Evolutionary conservation across 2,329 filamentous ascomycete genomes (phyloP).

Genomic region (Pestalotiopsis sp.): DNA sequence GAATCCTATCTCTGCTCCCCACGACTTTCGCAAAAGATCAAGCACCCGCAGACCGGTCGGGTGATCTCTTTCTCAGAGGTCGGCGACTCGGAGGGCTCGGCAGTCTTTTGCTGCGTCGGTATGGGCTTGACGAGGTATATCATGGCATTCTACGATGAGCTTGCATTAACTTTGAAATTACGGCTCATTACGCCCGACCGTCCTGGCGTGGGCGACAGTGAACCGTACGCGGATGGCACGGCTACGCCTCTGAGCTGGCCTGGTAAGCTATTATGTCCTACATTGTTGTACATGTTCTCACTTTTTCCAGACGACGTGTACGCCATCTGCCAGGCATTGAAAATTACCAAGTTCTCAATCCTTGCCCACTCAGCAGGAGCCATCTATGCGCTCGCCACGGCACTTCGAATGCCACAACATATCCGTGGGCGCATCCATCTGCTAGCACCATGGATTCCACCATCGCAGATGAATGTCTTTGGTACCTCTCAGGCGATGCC

Average conservation of each 20-base stretch:
- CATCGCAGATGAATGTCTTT: constrained; percentile 84
- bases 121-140: constrained; percentile 97
- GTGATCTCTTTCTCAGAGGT: constrained; percentile 96
- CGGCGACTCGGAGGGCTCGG: constrained; percentile 85
- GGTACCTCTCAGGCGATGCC: constrained; percentile 71
- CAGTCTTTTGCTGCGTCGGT: constrained; percentile 93
- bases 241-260: constrained; percentile 92
- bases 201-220: constrained; percentile 90
- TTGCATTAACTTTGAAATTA: constrained; percentile 84
- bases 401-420: constrained; percentile 92
- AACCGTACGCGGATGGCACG: constrained; percentile 77
- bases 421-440: constrained; percentile 93
- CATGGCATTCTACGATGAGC: constrained; percentile 94
- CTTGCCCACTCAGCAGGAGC: constrained; percentile 94
- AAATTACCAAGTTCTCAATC: constrained; percentile 94
- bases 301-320: constrained; percentile 70
- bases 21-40: constrained; percentile 83
- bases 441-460: constrained; percentile 94
- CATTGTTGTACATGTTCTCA: constrained; percentile 26
- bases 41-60: constrained; percentile 81
- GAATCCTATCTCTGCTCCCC: constrained; percentile 81
- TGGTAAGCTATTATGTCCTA: constrained; percentile 53
- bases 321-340: constrained; percentile 86
- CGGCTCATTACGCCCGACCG: constrained; percentile 92
- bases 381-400: constrained; percentile 96